Evolutionary conservation across 2,329 filamentous ascomycete genomes (phyloP).

Genomic region (Thelonectria blattea): DNA sequence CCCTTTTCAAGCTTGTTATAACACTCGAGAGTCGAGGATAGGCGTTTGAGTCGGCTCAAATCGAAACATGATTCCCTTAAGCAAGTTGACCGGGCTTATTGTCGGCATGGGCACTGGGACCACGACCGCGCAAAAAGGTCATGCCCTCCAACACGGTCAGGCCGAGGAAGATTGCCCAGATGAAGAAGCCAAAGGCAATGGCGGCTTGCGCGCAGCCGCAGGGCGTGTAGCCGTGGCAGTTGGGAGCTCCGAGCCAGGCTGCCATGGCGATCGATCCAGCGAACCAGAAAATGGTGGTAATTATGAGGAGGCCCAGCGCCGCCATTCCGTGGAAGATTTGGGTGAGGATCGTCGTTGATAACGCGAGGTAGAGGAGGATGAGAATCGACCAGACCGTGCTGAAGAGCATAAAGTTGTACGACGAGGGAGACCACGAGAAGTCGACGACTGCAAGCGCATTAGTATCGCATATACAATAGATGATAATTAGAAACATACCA

Average conservation of each 20-base stretch:
- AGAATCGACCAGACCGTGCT: constrained; percentile 77
- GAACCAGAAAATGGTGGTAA: constrained; percentile 91
- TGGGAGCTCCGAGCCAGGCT: constrained; percentile 63
- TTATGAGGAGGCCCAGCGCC: constrained; percentile 69
- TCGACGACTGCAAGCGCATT: constrained; percentile 39
- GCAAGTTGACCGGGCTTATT: constrained; percentile 35
- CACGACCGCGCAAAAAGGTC: constrained; percentile 50
- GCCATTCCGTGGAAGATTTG: constrained; percentile 67
- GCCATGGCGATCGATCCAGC: constrained; percentile 81
- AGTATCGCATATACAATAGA: constrained; percentile 6
- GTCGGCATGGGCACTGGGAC: constrained; percentile 40
- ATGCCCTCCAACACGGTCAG: constrained; percentile 55
- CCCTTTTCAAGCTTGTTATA: not conserved
- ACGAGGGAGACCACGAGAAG: constrained; percentile 54
- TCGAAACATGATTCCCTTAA: not conserved
- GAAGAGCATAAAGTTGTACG: constrained; percentile 82
- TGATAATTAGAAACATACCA: constrained; percentile 53
- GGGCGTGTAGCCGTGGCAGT: constrained; percentile 56
- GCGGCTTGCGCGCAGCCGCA: constrained; percentile 69
- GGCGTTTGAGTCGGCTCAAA: constrained; percentile 4
- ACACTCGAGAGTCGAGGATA: not conserved
- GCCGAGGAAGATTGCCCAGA: constrained; percentile 60
- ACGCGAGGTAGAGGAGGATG: constrained; percentile 70
- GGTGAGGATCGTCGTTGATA: constrained; percentile 69
- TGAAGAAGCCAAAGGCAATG: constrained; percentile 70